Conservation (phyloP, 179 eudicot species). For the Carnegiea gigantea region DNA sequence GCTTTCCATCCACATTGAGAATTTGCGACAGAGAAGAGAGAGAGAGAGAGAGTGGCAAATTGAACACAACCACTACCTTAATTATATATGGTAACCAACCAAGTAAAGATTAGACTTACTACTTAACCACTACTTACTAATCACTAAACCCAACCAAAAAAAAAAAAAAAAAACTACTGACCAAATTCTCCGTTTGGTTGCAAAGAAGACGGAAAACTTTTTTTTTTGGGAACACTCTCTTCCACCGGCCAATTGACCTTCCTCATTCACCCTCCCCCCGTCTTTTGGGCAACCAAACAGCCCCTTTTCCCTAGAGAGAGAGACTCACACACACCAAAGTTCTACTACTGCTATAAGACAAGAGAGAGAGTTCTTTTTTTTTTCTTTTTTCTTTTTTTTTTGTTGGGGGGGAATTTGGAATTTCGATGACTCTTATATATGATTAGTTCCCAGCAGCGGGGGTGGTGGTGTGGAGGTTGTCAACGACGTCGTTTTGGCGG, state of each 20-base stretch:
- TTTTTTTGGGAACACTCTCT: not conserved
- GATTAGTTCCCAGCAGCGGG: not conserved
- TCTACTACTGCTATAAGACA: not conserved
- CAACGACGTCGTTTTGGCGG: conserved; percentile 7
- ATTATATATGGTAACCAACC: not conserved
- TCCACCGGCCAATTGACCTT: not conserved
- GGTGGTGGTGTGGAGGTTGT: not conserved
- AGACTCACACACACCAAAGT: not conserved
- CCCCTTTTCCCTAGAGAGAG: conserved; percentile 9
- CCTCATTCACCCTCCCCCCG: conserved; percentile 22
- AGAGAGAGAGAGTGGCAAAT: conserved; percentile 15
- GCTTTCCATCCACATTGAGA: conserved; percentile 7
- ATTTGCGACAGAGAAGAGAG: not conserved
- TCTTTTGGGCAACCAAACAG: conserved; percentile 46
- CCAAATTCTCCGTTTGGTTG: not conserved
- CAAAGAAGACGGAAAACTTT: conserved; percentile 5
- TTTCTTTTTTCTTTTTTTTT: too few species aligned
- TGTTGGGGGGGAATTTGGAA: too few species aligned
- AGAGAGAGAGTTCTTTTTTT: not conserved
- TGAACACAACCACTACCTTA: conserved; percentile 22
- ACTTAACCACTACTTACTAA: conserved; percentile 13
- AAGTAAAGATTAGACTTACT: not conserved
- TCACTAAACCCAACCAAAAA: not conserved
- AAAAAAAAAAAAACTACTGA: conserved; percentile 14
- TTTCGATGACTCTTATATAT: not conserved